Base-by-base conservation (phyloP, 345 rosid species). In the Salix arbutifolia region DNA sequence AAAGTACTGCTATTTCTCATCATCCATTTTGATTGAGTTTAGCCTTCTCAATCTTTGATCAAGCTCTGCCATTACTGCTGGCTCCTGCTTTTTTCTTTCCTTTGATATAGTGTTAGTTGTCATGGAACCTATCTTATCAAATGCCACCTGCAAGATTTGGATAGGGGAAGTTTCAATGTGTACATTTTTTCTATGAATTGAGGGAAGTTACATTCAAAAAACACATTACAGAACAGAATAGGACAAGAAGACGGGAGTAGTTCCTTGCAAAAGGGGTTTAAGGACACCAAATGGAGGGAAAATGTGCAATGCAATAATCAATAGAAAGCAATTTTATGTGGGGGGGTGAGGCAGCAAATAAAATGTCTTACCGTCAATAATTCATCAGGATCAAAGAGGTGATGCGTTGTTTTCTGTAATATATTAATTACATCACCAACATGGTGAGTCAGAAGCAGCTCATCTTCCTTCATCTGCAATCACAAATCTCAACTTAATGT, bases 321-420 rank as follows among this genome's bases (percentile, higher is more conserved):
- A n/a, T n/a, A n/a, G n/a, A n/a, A n/a, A n/a, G n/a, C n/a, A n/a
- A 56, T 3, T 44, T 44, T 10, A 44, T 9, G 13, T 40, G 28
- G 62, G 5, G 4, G 13, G 33, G 4, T 11, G 28, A 9, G 62
- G 28, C 28, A n/a, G 18, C 6, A 53, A 52, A 30, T 38, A 46
- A 52, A 23, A 58, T 76, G 72, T 56, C 91, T 81, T 87, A 96
- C 98, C 52, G 92, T 91, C 82, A 96, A 80, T 74, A 96, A 69
- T 13, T 96, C 98, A n/a, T 96, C 99, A 0, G 99, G 99, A 78
- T 96, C 99, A 79, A 96, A 94, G 68, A 96, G 97, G 82, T 91
- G 91, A 81, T 90, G 99, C 11, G 97, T 89, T 19, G 97, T 92
- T 85, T 52, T 89, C 86, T 96, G 99, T 76, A 94, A 31, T 70